phyloP scores from a whole-genome alignment of 2,329 filamentous ascomycete species.

The Diaporthe sp. region DNA sequence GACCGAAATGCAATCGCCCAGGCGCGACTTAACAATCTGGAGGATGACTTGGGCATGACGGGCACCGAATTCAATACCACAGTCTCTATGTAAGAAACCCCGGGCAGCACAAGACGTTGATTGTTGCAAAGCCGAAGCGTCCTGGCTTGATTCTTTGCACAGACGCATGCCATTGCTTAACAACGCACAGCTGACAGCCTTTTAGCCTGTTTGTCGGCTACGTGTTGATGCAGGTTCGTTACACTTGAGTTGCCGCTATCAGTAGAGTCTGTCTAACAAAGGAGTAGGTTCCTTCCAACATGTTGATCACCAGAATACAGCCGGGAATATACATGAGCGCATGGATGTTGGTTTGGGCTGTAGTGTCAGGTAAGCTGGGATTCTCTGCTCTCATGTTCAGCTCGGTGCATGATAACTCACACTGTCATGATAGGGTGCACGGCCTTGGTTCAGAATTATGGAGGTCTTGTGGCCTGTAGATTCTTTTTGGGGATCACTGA shows the following conservation, averaged over 20 bases:
- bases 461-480: constrained; percentile 52
- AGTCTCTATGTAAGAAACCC: neutral
- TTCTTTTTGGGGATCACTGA: constrained; percentile 55
- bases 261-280: neutral
- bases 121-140: neutral
- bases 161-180: fast-evolving
- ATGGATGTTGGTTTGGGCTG: constrained; percentile 53
- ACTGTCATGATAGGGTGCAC: constrained; percentile 42
- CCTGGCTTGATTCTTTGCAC: neutral
- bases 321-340: constrained; percentile 43
- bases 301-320: constrained; percentile 52
- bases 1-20: constrained; percentile 15
- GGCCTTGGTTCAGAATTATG: constrained; percentile 52
- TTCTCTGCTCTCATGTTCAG: neutral
- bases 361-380: constrained; percentile 34
- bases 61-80: constrained; percentile 27
- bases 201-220: constrained; percentile 44
- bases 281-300: constrained; percentile 53
- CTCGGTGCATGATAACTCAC: neutral
- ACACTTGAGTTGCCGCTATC: fast-evolving
- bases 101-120: neutral
- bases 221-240: constrained; percentile 50
- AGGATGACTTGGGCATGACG: constrained; percentile 14
- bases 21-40: constrained; percentile 11
- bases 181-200: neutral